Evolutionary conservation across 768 basidiomycete species (phyloP), one percentile per base, ranked within the genome.

Genomic region (Grammothele lineata): DNA sequence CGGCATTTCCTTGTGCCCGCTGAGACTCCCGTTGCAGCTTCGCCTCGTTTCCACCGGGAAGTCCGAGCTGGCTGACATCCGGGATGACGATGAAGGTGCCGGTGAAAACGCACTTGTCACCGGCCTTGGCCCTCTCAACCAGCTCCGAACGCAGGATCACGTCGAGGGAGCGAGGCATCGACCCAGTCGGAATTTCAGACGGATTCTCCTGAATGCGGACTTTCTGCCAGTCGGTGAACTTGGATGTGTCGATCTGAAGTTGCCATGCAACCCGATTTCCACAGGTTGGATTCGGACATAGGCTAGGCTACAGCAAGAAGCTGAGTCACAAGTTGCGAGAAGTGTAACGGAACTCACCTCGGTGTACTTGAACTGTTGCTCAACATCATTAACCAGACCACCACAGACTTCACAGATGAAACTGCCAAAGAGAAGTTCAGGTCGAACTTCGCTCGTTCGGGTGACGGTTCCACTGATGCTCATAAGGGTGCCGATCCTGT

Each of bases 361-460:
- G 17, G 96, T 99, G 64, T 97, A 98, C 64, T 97, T 99, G 78
- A 99, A 99, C 63, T 99, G 96, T 63, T 99, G 96, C 62, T 99
- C 96, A 39, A 99, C 84, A 60, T 97, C 95, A 45, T 86, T 80
- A 21, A 97, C 85, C 10, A 86, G 71, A 24, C 87, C 90, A 37
- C 80, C 77, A 61, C 96, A 99, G 35, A 85, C 77, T 65, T 91
- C 87, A 57, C 96, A 99, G 38, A 86, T 81, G 64, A 96, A 99
- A 48, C 89, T 93, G 17, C 95, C 96, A 58, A 78, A 93, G 17
- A 98, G 73, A 40, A 99, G 68, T 67, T 98, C 96, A 2, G 96
- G 96, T 24, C 96, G 76, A 37, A 99, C 96, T 71, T 99, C 96
- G 56, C 90, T 93, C 3, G 96, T 99, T 43, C 96, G 78, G 1